Percentiles rank a stretch among this genome's conserved stretches.
phyloP scores from a whole-genome alignment of 1,284 basidiomycete species.

The Ganoderma multipileum region DNA sequence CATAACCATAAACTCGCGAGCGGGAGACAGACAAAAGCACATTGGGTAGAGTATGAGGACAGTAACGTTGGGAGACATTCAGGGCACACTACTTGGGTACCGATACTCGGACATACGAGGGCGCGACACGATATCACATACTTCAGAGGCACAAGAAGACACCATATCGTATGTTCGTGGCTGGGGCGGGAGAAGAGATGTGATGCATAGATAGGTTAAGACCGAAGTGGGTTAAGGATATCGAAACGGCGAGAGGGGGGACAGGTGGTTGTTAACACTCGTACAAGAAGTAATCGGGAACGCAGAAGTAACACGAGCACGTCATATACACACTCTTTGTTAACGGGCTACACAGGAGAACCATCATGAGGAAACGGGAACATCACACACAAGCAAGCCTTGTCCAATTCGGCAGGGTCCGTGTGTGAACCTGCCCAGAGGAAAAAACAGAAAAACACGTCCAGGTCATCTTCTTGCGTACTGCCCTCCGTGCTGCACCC shows the following conservation, averaged over 20 bases:
- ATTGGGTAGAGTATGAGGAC: background rate
- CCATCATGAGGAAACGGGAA: constrained; percentile 12
- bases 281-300: constrained; percentile 25
- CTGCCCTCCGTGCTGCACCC: constrained; percentile 38
- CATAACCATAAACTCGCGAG: background rate
- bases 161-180: constrained; percentile 26
- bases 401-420: constrained; percentile 33
- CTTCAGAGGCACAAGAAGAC: constrained; percentile 16
- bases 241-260: constrained; percentile 19
- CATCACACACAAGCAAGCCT: constrained; percentile 28
- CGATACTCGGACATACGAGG: constrained; percentile 8
- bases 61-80: constrained; percentile 1
- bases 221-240: constrained; percentile 31
- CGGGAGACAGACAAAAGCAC: background rate
- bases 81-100: constrained; percentile 8
- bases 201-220: constrained; percentile 15
- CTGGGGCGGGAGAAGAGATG: constrained; percentile 1
- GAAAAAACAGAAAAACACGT: constrained; percentile 11
- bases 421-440: constrained; percentile 31
- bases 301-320: constrained; percentile 11
- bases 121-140: constrained; percentile 7
- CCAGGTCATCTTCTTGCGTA: constrained; percentile 36
- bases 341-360: constrained; percentile 15
- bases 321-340: constrained; percentile 21
- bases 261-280: constrained; percentile 3